Conservation (phyloP, 345 rosid genomes). For the Jatropha curcas region DNA sequence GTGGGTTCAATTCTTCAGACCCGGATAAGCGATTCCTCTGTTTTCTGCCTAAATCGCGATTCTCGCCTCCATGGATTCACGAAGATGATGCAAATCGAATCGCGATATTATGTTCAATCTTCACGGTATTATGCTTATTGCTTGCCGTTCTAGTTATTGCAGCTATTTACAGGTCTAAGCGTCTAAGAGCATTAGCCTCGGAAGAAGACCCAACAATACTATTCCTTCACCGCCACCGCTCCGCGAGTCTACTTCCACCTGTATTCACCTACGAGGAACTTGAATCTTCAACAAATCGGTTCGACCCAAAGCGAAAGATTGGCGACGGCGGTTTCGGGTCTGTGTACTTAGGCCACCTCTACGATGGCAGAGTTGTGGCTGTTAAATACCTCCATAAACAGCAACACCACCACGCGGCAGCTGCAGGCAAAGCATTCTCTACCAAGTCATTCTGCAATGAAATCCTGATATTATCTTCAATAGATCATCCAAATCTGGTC, state of each 20-base stretch:
- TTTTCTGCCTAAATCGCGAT: slow-evolving; percentile 37
- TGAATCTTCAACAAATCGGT: slow-evolving; percentile 66
- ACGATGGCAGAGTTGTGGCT: slow-evolving; percentile 71
- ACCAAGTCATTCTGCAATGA: slow-evolving; percentile 87
- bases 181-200: slow-evolving; percentile 34
- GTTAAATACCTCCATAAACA: slow-evolving; percentile 83
- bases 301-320: slow-evolving; percentile 78
- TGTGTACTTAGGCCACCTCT: slow-evolving; percentile 70
- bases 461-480: slow-evolving; percentile 80
- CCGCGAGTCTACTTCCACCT: slow-evolving; percentile 74
- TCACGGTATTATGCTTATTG: slow-evolving; percentile 53
- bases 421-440: slow-evolving; percentile 54
- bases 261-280: slow-evolving; percentile 93
- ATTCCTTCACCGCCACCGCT: slow-evolving; percentile 78
- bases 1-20: slow-evolving; percentile 73
- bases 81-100: slow-evolving; percentile 37
- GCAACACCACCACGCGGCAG: slow-evolving; percentile 48
- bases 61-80: slow-evolving; percentile 40
- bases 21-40: slow-evolving; percentile 59
- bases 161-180: slow-evolving; percentile 55
- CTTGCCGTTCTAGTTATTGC: slow-evolving; percentile 45
- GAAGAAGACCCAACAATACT: slow-evolving; percentile 79
- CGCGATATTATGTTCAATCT: slow-evolving; percentile 50
- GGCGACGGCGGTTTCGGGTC: slow-evolving; percentile 97
- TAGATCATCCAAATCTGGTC: slow-evolving; percentile 80